Evolutionary conservation across 139 green algal genomes (phyloP), one percentile per base, ranked within the genome.

Genomic region (Auxenochlorella pyrenoidosa): DNA sequence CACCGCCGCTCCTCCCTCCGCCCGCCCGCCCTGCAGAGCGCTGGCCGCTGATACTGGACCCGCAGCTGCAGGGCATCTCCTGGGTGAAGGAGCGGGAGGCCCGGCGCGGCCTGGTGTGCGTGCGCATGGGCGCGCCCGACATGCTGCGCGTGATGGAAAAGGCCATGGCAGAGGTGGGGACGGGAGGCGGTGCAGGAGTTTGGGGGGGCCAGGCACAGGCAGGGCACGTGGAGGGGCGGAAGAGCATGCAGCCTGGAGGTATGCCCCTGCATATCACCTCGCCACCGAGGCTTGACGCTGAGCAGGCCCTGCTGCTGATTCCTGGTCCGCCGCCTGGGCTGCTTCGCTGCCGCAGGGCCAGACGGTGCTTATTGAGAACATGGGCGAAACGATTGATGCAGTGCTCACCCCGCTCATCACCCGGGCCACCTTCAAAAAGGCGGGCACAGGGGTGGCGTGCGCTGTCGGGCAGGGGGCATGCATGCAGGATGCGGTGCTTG

Each of bases 31-130:
- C 0, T 36, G 80, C 94, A 38, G 88, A 89, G 22, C 91, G 96
- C 32, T 98, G 95, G 95, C 86, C 92, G 21, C 92, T 99, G n/a
- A 95, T 99, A 91, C 96, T 99, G 58, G 96, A 99, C 87, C 96
- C 96, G 19, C 95, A 99, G 90, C 93, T 98, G 82, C 88, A 96
- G 90, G 96, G 94, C 70, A 95, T 97, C 87, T 92, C 92, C 81
- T 98, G 96, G 96, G 94, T 98, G 84, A 92, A 94, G 70, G 95
- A 94, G 82, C 77, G 91, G 13, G 96, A 98, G 92, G 92, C 92
- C 54, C 75, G 78, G 34, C 88, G 94, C 32, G 93, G 93, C 47
- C 87, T 99, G 38, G 90, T 95, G 38, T 94, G 97, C 86, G 92
- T 98, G 84, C 96, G 97, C 90, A 94, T 97, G 92, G 94, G 88